These are phyloP conservation scores for Gonium pectorale DNA, from an alignment of 139 green algal species.

Conservation along the genomic window DNA sequence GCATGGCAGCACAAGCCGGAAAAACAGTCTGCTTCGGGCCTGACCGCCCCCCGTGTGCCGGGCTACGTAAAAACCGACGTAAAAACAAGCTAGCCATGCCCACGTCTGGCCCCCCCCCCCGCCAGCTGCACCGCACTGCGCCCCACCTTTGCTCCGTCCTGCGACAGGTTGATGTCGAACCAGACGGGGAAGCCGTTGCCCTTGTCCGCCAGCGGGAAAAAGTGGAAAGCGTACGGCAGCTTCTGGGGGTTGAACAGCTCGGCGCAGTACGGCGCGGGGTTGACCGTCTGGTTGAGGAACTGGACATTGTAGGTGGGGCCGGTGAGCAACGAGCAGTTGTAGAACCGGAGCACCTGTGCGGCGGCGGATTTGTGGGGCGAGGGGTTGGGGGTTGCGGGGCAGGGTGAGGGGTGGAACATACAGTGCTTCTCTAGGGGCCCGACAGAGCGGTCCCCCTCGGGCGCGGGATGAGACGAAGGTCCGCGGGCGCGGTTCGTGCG, in stretches of 20 bases:
- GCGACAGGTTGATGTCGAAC: conserved; percentile 86
- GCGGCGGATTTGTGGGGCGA: background rate
- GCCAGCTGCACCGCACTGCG: too few species aligned
- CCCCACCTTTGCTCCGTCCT: conserved; percentile 27
- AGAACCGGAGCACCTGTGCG: conserved; percentile 58
- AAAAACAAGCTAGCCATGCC: too few species aligned
- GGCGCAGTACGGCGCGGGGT: conserved; percentile 76
- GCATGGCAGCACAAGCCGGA: too few species aligned
- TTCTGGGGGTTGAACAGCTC: conserved; percentile 82
- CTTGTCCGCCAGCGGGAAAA: conserved; percentile 63
- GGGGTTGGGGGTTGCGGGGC: background rate
- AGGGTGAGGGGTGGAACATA: too few species aligned
- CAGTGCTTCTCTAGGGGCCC: too few species aligned
- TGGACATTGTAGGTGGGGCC: conserved; percentile 65
- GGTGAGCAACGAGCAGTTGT: conserved; percentile 76
- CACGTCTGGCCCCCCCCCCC: too few species aligned
- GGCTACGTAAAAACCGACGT: too few species aligned
- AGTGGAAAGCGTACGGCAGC: conserved; percentile 80
- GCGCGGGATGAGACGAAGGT: too few species aligned
- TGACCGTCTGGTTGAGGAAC: conserved; percentile 56
- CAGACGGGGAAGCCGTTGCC: conserved; percentile 76
- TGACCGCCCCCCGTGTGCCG: too few species aligned
- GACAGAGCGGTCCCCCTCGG: too few species aligned
- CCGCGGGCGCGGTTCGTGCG: too few species aligned
- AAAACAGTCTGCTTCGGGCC: too few species aligned